Conservation (phyloP, 2,329 filamentous ascomycete species). For the Golovinomyces cichoracearum region DNA sequence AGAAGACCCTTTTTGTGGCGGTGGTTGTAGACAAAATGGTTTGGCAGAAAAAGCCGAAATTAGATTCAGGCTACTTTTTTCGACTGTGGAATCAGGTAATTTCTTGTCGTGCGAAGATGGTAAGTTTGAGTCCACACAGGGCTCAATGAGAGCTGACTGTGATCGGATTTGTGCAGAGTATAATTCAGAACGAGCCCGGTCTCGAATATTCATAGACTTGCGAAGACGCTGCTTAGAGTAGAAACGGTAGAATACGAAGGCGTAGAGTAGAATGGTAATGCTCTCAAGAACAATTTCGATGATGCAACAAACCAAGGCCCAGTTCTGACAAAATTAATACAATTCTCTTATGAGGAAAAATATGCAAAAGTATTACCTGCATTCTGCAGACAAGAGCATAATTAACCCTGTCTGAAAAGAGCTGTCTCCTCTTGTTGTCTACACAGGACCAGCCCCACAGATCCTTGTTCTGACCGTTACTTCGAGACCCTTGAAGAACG, state of each 20-base stretch:
- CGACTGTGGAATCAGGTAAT: conserved; percentile 30
- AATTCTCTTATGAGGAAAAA: not conserved
- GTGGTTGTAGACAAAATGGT: conserved; percentile 67
- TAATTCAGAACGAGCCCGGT: conserved; percentile 78
- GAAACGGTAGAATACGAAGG: conserved; percentile 86
- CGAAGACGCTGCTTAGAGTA: conserved; percentile 85
- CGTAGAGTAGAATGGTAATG: conserved; percentile 79
- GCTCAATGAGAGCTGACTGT: conserved; percentile 86
- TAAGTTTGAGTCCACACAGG: conserved; percentile 52
- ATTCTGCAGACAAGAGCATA: conserved; percentile 82
- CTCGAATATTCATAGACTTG: conserved; percentile 90
- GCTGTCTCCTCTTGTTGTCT: conserved; percentile 51
- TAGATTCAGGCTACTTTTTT: conserved; percentile 24
- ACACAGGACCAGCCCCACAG: conserved; percentile 98
- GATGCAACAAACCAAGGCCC: conserved; percentile 85
- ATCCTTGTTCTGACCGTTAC: conserved; percentile 52
- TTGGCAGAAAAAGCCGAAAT: conserved; percentile 29
- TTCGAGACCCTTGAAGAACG: conserved; percentile 53
- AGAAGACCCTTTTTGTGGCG: conserved; percentile 50
- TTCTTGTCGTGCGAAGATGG: conserved; percentile 25
- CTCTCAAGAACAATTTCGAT: conserved; percentile 88
- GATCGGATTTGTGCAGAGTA: conserved; percentile 67
- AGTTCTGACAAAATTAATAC: too few species aligned
- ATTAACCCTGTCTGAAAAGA: conserved; percentile 59
- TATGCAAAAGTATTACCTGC: conserved; percentile 28